phyloP scores from a whole-genome alignment of 768 basidiomycete genomes.

The Xerocomellus chrysenteron region DNA sequence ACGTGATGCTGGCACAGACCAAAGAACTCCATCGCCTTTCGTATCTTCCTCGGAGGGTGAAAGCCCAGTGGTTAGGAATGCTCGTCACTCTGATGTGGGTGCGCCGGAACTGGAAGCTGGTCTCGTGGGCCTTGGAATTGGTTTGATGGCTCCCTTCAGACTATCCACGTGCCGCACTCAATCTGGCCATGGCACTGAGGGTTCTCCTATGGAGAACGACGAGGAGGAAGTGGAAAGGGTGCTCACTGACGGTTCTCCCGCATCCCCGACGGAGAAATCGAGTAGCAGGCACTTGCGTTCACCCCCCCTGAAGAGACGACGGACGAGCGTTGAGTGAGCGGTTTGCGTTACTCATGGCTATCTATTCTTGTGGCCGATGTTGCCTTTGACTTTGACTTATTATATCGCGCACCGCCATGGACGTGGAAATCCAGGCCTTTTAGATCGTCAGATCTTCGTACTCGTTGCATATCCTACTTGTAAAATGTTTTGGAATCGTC shows the following conservation, averaged over 20 bases:
- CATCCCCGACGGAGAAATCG: conserved; percentile 22
- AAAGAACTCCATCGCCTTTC: conserved; percentile 16
- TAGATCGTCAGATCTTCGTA: conserved; percentile 8
- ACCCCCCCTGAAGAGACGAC: conserved; percentile 54
- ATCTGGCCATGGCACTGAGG: conserved; percentile 8
- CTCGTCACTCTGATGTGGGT: conserved; percentile 19
- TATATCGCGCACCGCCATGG: conserved; percentile 13
- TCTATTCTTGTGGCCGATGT: conserved; percentile 21
- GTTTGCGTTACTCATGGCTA: conserved; percentile 21
- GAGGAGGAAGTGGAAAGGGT: conserved; percentile 37
- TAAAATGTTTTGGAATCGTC: conserved; percentile 32
- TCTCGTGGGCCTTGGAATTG: conserved; percentile 39
- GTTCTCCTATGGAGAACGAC: conserved; percentile 24
- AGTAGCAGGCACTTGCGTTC: conserved; percentile 25
- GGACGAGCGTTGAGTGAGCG: conserved; percentile 32
- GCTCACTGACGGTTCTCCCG: conserved; percentile 21
- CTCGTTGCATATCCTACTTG: conserved; percentile 29
- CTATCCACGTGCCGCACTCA: conserved; percentile 41
- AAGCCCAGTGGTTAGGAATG: conserved; percentile 50
- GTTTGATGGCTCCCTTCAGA: conserved; percentile 54
- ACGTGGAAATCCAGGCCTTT: conserved; percentile 1
- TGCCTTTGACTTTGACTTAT: conserved; percentile 11
- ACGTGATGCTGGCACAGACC: conserved; percentile 6
- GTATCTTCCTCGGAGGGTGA: conserved; percentile 36
- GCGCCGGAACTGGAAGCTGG: conserved; percentile 33